Evolutionary conservation across 129 eudicot species (phyloP), one percentile per base, ranked within the genome.

Genomic region (Helichrysum umbraculigerum): DNA sequence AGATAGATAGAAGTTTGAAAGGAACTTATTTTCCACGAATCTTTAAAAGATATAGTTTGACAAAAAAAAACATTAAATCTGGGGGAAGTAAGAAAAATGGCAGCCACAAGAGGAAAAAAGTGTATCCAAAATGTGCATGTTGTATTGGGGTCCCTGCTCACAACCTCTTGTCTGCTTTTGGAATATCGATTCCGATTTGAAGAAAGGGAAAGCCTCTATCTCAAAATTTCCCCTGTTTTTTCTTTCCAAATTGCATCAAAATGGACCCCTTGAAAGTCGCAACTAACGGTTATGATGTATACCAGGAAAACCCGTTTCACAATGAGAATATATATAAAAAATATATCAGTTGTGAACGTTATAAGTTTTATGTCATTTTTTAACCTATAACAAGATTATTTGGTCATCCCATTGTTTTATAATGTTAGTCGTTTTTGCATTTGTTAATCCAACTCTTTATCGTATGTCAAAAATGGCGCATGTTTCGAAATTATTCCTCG

Each of bases 121-220:
- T 29, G 75, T 14, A 21, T 57, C 35, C 54, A 57, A 73, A 66
- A 73, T 80, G 68, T 73, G 78, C 74, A 65, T 79, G 83, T 79
- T 79, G 83, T 72, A 12, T 65, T 39, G 74, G 72, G 78, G 83
- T 79, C 83, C 62, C 78, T 66, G 57, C 75, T 80, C 79, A 74
- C 83, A 74, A 80, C 61, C 83, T 74, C 25, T 17, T 80, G 83
- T 80, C 83, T 80, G 65, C 69, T 74, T 80, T 74, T 80, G 75
- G 74, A 41, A 41, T 67, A 58, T 80, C 67, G 64, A 54, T 58
- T 16, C 79, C 63, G 54, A 74, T 66, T 80, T 73, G 63, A 56
- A 64, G 51, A 54, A 29, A 66, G 20, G 63, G 54, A 21, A 34
- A 76, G 4, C 50, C 57, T n/a, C 17, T 52, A 52, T 52, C 59